Base-by-base conservation (phyloP, 495 filamentous ascomycete genomes). In the Daldinia bambusicola region DNA sequence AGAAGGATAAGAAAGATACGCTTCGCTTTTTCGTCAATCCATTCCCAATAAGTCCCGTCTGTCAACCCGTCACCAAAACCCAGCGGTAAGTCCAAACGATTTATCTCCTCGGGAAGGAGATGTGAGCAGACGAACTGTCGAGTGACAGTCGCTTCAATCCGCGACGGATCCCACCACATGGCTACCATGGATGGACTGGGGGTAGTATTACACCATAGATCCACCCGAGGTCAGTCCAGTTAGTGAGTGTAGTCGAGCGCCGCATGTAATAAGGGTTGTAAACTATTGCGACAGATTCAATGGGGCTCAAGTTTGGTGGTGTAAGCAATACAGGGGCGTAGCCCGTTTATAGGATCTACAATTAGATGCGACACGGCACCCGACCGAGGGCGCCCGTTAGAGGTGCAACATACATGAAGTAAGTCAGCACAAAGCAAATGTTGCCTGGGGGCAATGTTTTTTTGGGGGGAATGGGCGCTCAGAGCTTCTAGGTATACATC, bases 11-110 rank as follows among this genome's bases (percentile, higher is more conserved):
- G 84, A 70, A 97, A 98, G 59, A 97, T 85, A 61, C 89, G 87
- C 69, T 87, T 90, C 4, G 92, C 90, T 71, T 90, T 91, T 66
- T 90, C 81, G 56, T 96, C 82, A 65, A 98, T 96, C 92, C 92
- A 96, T 71, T 97, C 94, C 79, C 93, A 89, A 75, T 97, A 98
- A 0, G 93, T 96, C 69, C 93, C 90, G 73, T 93, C 92, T 1
- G 94, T 97, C 69, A 98, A 78, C 12, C 90, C 92, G 74, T 94
- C 93, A n/a, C 93, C 94, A 80, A 95, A 97, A 16, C 86, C 86
- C 38, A 94, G 80, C 0, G 89, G 89, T 51, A 85, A 82, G 74
- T 95, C 89, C 14, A 98, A 82, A 30, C 85, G 84, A 34, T 85
- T 79, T 63, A 90, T 84, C 76, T 90, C 87, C 13, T 89, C 84